Evolutionary conservation across 2,329 filamentous ascomycete species (phyloP).

Genomic region (Colletotrichum sp.): DNA sequence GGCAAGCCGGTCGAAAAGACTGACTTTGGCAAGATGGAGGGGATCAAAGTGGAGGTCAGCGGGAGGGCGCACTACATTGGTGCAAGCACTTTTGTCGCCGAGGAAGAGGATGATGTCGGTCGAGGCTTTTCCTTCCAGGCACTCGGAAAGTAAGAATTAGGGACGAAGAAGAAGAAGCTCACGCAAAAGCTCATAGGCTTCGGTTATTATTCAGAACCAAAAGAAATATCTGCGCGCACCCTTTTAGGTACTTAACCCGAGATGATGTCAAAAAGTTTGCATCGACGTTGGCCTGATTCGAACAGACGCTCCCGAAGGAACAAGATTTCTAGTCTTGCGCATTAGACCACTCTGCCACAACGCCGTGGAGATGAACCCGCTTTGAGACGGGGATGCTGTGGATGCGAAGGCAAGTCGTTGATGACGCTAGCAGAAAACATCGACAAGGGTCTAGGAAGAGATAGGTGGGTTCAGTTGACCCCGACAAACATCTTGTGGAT

Average conservation of each 20-base stretch:
- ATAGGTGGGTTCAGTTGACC: background rate
- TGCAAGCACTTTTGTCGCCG: slow-evolving; percentile 1
- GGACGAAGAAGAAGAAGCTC: background rate
- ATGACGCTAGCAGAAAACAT: background rate
- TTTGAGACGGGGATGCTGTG: background rate
- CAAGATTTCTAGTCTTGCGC: slow-evolving; percentile 22
- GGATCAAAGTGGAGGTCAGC: background rate
- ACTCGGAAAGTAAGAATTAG: background rate
- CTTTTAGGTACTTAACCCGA: background rate
- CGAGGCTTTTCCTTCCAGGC: slow-evolving; percentile 5
- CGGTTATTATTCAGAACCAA: background rate
- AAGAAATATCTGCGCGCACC: background rate
- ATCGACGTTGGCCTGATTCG: slow-evolving; percentile 20
- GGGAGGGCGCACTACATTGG: slow-evolving; percentile 4
- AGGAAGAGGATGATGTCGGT: background rate
- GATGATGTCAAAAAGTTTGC: background rate
- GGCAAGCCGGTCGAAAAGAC: slow-evolving; percentile 2
- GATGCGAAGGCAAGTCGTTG: background rate
- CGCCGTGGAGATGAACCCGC: background rate
- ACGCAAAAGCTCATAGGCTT: background rate
- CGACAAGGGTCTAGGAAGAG: background rate
- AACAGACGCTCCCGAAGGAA: slow-evolving; percentile 21
- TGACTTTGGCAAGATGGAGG: background rate
- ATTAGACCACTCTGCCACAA: slow-evolving; percentile 22
- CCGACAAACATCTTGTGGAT: background rate